Evolutionary conservation across 768 basidiomycete genomes (phyloP).

Genomic region (Suillus fuscotomentosus): DNA sequence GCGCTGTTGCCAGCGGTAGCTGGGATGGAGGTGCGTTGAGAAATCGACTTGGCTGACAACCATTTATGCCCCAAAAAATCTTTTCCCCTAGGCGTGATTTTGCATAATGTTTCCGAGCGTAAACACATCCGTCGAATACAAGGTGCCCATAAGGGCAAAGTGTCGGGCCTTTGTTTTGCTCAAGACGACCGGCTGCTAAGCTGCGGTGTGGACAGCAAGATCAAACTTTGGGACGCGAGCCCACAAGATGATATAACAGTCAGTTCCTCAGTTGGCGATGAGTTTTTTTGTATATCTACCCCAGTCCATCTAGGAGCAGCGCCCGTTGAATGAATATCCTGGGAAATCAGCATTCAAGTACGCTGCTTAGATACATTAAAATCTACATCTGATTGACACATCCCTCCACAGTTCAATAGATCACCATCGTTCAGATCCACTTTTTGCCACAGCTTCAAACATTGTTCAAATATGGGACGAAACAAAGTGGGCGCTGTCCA

Average conservation of each 20-base stretch:
- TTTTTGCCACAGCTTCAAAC: conserved; percentile 93
- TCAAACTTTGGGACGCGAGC: conserved; percentile 75
- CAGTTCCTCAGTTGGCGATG: conserved; percentile 11
- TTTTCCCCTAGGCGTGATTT: conserved; percentile 63
- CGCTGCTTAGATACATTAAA: conserved; percentile 3
- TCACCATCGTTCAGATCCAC: conserved; percentile 84
- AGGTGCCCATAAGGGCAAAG: conserved; percentile 81
- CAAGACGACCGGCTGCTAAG: conserved; percentile 62
- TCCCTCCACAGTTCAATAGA: conserved; percentile 72
- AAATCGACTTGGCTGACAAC: background rate
- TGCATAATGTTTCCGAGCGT: conserved; percentile 74
- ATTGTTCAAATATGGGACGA: conserved; percentile 98
- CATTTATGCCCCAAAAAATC: background rate
- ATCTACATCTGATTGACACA: background rate
- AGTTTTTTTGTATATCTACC: conserved; percentile 8
- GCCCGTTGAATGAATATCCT: conserved; percentile 75
- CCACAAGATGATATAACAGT: conserved; percentile 39
- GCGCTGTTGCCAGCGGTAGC: conserved; percentile 84
- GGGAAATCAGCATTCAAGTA: conserved; percentile 93
- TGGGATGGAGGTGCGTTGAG: conserved; percentile 87
- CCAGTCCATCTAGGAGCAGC: conserved; percentile 30
- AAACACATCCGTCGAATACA: conserved; percentile 55
- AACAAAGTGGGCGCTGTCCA: conserved; percentile 62
- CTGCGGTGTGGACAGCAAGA: conserved; percentile 79
- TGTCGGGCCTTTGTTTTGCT: conserved; percentile 79